These are phyloP conservation scores for Cordia subcordata DNA, from an alignment of 257 asterid genomes.

Conservation along the genomic window DNA sequence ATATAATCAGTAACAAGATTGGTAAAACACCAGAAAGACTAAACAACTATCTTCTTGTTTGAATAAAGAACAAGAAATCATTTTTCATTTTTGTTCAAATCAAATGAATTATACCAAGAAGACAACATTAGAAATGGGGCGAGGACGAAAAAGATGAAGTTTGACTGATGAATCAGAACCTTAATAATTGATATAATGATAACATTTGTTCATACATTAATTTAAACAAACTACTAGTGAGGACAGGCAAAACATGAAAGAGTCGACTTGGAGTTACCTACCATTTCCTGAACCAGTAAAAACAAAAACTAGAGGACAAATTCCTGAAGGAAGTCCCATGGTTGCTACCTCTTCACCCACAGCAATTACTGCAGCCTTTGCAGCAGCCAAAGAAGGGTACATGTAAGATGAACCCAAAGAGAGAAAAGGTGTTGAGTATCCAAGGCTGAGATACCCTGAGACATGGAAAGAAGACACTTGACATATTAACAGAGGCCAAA, in stretches of 20 bases:
- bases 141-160: background rate
- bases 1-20: slow-evolving; percentile 3
- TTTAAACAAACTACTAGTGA: background rate
- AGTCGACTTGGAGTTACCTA: slow-evolving; percentile 15
- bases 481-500: background rate
- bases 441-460: slow-evolving; percentile 88
- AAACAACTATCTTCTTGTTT: background rate
- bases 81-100: background rate
- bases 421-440: slow-evolving; percentile 93
- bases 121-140: background rate
- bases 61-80: background rate
- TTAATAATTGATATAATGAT: background rate
- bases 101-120: background rate
- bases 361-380: slow-evolving; percentile 92
- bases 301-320: slow-evolving; percentile 86
- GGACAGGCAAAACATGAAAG: slow-evolving; percentile 7
- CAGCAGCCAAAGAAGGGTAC: slow-evolving; percentile 94
- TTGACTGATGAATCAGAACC: background rate
- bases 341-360: slow-evolving; percentile 97
- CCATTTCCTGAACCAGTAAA: slow-evolving; percentile 95
- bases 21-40: background rate
- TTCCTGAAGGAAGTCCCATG: slow-evolving; percentile 74
- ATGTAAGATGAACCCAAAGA: slow-evolving; percentile 85
- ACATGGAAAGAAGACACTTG: slow-evolving; percentile 2
- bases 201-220: background rate